A percentile compares a stretch with the other conserved stretches of the same genome.
These are phyloP conservation scores for Urostyla sp. DNA, from an alignment of 73 alveolate genomes.

Conservation along the genomic window DNA sequence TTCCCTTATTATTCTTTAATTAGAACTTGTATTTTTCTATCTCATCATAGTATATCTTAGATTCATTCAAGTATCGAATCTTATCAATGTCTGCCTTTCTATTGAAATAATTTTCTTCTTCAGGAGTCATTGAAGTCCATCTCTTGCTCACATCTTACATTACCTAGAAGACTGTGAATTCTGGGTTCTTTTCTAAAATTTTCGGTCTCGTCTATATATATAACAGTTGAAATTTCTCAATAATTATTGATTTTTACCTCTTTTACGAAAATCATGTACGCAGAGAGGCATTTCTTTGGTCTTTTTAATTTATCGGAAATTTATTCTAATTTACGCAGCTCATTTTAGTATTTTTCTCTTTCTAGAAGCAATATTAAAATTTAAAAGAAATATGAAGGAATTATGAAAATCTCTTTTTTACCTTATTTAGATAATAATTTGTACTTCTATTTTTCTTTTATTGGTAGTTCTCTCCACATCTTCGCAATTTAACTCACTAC, in stretches of 20 bases:
- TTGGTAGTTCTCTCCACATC: conserved; percentile 32
- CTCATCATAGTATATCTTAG: conserved; percentile 52
- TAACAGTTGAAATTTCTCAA: background rate
- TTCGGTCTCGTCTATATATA: conserved; percentile 38
- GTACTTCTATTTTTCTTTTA: conserved; percentile 29
- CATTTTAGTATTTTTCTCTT: conserved; percentile 28
- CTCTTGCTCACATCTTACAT: conserved; percentile 65
- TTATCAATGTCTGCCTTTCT: conserved; percentile 61
- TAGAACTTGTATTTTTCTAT: conserved; percentile 24
- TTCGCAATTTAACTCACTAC: conserved; percentile 63
- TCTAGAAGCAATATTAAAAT: background rate
- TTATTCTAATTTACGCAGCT: background rate
- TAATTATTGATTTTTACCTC: conserved; percentile 34
- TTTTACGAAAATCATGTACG: conserved; percentile 62
- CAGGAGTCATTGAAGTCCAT: conserved; percentile 56
- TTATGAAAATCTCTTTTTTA: background rate
- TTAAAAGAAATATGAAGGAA: too few species aligned
- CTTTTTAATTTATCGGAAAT: conserved; percentile 15
- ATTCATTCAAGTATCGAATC: conserved; percentile 57
- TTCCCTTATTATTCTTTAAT: background rate
- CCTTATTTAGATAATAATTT: conserved; percentile 48
- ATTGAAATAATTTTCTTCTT: conserved; percentile 47
- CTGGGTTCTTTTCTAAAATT: conserved; percentile 30
- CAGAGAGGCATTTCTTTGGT: conserved; percentile 73
- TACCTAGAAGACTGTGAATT: conserved; percentile 29